phyloP scores from a whole-genome alignment of 768 basidiomycete genomes.

The Rossbeevera mucosa region DNA sequence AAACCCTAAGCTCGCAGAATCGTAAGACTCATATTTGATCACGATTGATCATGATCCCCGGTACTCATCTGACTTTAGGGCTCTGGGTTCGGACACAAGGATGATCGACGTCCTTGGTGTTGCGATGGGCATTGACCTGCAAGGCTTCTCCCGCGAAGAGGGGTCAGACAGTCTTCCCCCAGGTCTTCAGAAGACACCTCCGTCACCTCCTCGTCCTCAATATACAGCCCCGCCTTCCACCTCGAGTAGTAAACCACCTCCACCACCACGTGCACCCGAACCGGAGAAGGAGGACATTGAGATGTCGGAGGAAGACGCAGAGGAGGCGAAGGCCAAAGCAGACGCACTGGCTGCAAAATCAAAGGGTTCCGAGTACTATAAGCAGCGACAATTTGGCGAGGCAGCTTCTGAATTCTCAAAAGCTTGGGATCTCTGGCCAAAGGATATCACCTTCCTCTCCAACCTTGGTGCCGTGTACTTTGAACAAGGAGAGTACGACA shows the following conservation, averaged over 20 bases:
- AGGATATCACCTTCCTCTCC: conserved; percentile 90
- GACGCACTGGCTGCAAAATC: conserved; percentile 78
- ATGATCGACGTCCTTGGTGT: conserved; percentile 94
- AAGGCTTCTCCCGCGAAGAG: conserved; percentile 78
- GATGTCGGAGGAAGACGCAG: conserved; percentile 60
- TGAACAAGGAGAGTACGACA: conserved; percentile 89
- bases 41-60: not conserved
- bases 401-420: conserved; percentile 73
- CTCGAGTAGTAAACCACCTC: conserved; percentile 36
- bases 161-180: conserved; percentile 78
- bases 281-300: conserved; percentile 57
- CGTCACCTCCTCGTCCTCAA: conserved; percentile 27
- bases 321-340: conserved; percentile 70
- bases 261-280: conserved; percentile 37
- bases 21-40: conserved; percentile 33
- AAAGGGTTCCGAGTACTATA: conserved; percentile 77
- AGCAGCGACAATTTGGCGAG: conserved; percentile 74
- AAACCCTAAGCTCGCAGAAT: conserved; percentile 61
- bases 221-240: conserved; percentile 40
- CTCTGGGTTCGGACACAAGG: conserved; percentile 68
- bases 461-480: conserved; percentile 90
- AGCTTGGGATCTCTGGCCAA: conserved; percentile 91
- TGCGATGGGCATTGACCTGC: conserved; percentile 89
- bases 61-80: conserved; percentile 31
- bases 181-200: conserved; percentile 37